Percentiles rank a stretch among this genome's conserved stretches.
These are phyloP conservation scores for Galeopsis tetrahit DNA, from an alignment of 257 asterid genomes.

Conservation along the genomic window DNA sequence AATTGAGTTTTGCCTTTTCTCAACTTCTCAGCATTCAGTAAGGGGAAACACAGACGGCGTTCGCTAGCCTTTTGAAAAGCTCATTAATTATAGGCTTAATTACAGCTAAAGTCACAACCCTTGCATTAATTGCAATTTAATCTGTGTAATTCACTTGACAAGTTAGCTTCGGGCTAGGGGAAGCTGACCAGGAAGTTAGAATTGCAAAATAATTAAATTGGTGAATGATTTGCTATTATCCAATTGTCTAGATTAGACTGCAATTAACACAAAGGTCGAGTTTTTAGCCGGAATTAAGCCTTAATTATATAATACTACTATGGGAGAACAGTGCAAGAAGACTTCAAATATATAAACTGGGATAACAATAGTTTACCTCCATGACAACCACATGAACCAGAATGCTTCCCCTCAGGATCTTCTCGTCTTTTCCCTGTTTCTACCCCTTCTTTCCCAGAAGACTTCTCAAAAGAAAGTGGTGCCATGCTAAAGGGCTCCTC, in stretches of 20 bases:
- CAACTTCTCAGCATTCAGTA: conserved; percentile 18
- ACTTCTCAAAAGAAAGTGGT: conserved; percentile 48
- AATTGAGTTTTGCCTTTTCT: background rate
- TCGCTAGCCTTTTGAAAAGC: background rate
- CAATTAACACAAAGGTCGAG: too few species aligned
- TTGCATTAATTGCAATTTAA: too few species aligned
- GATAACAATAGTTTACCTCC: conserved; percentile 47
- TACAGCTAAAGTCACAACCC: too few species aligned
- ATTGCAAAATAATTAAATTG: too few species aligned
- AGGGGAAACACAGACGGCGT: background rate
- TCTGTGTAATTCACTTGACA: too few species aligned
- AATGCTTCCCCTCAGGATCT: conserved; percentile 34
- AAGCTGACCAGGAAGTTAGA: too few species aligned
- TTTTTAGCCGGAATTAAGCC: too few species aligned
- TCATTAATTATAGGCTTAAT: background rate
- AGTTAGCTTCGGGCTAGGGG: too few species aligned
- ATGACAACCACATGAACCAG: conserved; percentile 31
- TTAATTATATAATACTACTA: background rate
- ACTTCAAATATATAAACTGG: background rate
- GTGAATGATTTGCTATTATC: too few species aligned
- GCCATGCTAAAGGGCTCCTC: conserved; percentile 68
- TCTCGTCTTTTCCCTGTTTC: conserved; percentile 39
- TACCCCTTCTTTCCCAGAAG: conserved; percentile 39
- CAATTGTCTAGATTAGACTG: too few species aligned
- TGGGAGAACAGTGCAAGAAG: background rate